Percentiles rank a stretch among this genome's conserved stretches.
phyloP scores from a whole-genome alignment of 306 rosid genomes.

The Gastrolobium bilobum region DNA sequence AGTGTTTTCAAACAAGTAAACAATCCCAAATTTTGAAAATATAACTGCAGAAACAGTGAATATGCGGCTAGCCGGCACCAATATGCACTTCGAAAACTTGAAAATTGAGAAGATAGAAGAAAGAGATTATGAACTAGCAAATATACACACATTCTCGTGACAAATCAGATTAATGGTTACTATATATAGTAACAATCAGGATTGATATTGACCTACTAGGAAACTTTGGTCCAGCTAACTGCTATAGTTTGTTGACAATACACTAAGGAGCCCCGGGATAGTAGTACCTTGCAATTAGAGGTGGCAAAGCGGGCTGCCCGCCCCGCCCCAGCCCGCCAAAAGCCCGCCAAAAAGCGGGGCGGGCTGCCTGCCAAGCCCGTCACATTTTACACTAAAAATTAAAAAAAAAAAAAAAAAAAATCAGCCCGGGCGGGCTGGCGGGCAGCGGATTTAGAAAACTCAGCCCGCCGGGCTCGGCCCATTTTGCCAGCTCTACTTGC shows the following conservation, averaged over 20 bases:
- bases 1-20: constrained; percentile 39
- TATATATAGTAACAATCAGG: background rate
- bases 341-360: too few species aligned
- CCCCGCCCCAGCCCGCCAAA: too few species aligned
- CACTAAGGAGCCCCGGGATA: too few species aligned
- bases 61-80: background rate
- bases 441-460: too few species aligned
- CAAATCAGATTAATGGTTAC: background rate
- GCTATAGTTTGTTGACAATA: background rate
- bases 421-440: too few species aligned
- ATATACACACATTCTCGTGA: background rate
- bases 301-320: too few species aligned
- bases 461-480: too few species aligned
- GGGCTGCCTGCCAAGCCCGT: too few species aligned
- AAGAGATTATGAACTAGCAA: background rate
- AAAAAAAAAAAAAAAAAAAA: too few species aligned
- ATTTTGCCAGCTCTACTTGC: too few species aligned
- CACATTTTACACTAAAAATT: too few species aligned
- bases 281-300: background rate
- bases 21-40: background rate
- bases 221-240: background rate
- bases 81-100: background rate
- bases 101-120: constrained; percentile 22
- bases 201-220: background rate
- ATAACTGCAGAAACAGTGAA: background rate